Conservation (phyloP, 495 filamentous ascomycete species). For the Parmelia sp. region DNA sequence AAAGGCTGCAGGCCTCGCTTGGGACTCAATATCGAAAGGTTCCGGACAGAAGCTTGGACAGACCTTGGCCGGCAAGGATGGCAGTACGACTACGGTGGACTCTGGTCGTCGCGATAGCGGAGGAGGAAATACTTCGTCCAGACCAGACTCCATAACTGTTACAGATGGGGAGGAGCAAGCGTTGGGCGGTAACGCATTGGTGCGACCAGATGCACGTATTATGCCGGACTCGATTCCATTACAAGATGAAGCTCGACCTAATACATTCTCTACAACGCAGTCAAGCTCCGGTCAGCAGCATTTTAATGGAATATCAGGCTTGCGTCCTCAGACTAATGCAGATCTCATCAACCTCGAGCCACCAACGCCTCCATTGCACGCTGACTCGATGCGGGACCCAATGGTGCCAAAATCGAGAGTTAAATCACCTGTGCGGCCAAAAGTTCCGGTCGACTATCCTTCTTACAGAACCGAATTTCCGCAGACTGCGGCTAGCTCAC, state of each 20-base stretch:
- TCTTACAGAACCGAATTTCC: constrained; percentile 31
- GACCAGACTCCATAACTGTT: constrained; percentile 17
- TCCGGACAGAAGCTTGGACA: constrained; percentile 26
- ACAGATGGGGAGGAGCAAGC: constrained; percentile 19
- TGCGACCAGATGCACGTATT: constrained; percentile 16
- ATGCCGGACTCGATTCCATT: constrained; percentile 14
- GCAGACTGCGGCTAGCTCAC: constrained; percentile 22
- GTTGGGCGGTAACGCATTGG: constrained; percentile 13
- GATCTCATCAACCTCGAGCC: constrained; percentile 23
- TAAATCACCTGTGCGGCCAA: constrained; percentile 19
- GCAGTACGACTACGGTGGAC: constrained; percentile 23
- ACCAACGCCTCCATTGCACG: constrained; percentile 19
- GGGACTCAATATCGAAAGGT: constrained; percentile 51
- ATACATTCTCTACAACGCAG: constrained; percentile 5
- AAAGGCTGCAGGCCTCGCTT: constrained; percentile 83
- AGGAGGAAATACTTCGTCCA: constrained; percentile 20
- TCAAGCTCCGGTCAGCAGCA: constrained; percentile 7
- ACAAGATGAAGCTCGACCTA: constrained; percentile 14
- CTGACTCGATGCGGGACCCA: constrained; percentile 1
- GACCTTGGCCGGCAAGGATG: constrained; percentile 23
- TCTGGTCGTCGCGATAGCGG: constrained; percentile 23
- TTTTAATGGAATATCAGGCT: not conserved
- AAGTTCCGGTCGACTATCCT: constrained; percentile 25
- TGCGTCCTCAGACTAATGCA: constrained; percentile 16
- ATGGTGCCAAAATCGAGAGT: constrained; percentile 9